These are phyloP conservation scores for Suillus plorans DNA, from an alignment of 768 basidiomycete species.

Conservation along the genomic window DNA sequence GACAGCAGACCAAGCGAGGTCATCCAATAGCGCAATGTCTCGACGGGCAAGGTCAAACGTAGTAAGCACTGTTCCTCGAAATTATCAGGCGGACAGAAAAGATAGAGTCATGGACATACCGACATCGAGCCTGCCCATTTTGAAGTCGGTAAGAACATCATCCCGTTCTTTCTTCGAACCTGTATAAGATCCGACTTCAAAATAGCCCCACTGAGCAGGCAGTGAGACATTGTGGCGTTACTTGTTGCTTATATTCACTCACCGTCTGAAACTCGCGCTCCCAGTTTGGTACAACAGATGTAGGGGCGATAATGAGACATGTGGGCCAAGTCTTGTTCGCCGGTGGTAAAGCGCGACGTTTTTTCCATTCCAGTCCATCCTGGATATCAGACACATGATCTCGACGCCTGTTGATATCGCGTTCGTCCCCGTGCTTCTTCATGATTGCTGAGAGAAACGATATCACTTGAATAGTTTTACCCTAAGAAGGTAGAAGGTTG, in stretches of 20 bases:
- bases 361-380: conserved; percentile 55
- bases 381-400: conserved; percentile 67
- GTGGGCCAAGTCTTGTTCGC: conserved; percentile 83
- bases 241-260: conserved; percentile 14
- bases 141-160: conserved; percentile 67
- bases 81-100: neutral
- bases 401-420: conserved; percentile 67
- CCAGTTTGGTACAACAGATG: conserved; percentile 86
- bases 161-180: conserved; percentile 52
- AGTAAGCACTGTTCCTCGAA: conserved; percentile 60
- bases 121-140: conserved; percentile 80
- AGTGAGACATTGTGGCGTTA: neutral
- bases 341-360: conserved; percentile 52
- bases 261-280: conserved; percentile 84
- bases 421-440: conserved; percentile 67
- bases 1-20: conserved; percentile 69
- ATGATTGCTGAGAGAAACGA: conserved; percentile 90
- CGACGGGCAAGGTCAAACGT: conserved; percentile 74
- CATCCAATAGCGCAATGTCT: conserved; percentile 68
- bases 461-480: conserved; percentile 95
- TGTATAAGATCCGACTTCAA: conserved; percentile 78
- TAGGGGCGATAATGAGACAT: conserved; percentile 84
- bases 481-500: conserved; percentile 34
- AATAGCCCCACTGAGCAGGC: conserved; percentile 81
- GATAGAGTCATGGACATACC: conserved; percentile 44